Base-by-base conservation (phyloP, 768 basidiomycete genomes). In the Antrodiella citrinella region DNA sequence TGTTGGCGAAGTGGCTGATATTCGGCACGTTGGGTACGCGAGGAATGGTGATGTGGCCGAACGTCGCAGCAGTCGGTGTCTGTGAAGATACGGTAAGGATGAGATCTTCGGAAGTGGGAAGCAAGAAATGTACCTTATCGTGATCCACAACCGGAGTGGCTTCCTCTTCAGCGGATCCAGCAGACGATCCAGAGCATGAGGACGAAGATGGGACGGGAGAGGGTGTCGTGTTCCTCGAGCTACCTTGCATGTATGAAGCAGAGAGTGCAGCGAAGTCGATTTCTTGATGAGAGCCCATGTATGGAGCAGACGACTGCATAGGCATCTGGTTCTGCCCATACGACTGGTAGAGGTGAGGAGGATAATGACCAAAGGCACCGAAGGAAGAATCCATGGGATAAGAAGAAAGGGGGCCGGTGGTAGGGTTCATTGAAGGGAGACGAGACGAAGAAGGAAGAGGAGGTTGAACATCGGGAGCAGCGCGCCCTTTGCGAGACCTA, bases 401-500 rank as follows among this genome's bases (percentile, higher is more conserved):
- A 15, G 22, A 30, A 19, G 26, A 39, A 9, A 24, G 10, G 19
- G 9, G 45, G 15, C 18, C 12, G 45, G 23, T 11, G 22, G 18
- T 13, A 22, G 23, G 12, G n/a, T 7, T 15, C 30, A 35, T 35
- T 7, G 7, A 7, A 7, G 30, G 7, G 30, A 35, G 30, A 7
- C 15, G 30, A 15, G 30, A 15, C 15, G 30, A 15, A 35, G 30
- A 15, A 15, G 2, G 5, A 2, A 13, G 35, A 15, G 23, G 30
- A 7, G 30, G 35, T 15, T 48, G 25, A 48, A 13, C 7, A 7
- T 48, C 40, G 4, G 55, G 54, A 22, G 45, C 51, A 49, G 54
- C 4, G 44, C 25, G 18, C 26, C 7, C 10, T 26, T 57, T 47
- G 46, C 65, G 64, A 24, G 53, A 50, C 59, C 63, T 67, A 23